Conservation (phyloP, 1,284 basidiomycete genomes). For the Cryptococcus sp. region DNA sequence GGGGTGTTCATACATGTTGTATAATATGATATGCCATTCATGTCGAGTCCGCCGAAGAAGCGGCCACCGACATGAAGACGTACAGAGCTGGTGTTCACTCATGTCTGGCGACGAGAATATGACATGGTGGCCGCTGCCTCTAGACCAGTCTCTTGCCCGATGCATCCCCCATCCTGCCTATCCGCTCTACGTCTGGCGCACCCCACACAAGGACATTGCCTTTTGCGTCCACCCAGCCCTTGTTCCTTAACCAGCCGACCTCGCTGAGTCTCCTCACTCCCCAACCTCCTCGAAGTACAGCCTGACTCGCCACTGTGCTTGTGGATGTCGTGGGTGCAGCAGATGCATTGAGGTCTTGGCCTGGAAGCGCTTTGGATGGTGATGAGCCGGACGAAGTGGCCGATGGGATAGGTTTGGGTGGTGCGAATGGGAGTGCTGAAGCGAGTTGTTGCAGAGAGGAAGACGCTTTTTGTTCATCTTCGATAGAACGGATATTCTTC, state of each 20-base stretch:
- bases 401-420: constrained; percentile 8
- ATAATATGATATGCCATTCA: constrained; percentile 12
- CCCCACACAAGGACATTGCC: constrained; percentile 27
- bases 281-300: constrained; percentile 6
- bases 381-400: constrained; percentile 14
- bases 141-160: constrained; percentile 18
- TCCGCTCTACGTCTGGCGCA: constrained; percentile 23
- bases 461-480: constrained; percentile 48
- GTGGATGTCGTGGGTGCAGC: constrained; percentile 9
- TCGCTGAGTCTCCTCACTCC: constrained; percentile 35
- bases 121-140: neutral
- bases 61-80: too few relatives aligned
- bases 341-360: constrained; percentile 3
- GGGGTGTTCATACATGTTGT: constrained; percentile 13
- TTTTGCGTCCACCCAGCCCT: constrained; percentile 23
- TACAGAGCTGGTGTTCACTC: too few relatives aligned
- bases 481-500: constrained; percentile 44
- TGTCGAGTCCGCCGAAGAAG: neutral
- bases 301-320: constrained; percentile 2
- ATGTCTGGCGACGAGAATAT: too few relatives aligned
- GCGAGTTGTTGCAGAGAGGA: constrained; percentile 22
- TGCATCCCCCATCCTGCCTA: constrained; percentile 16
- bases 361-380: constrained; percentile 15
- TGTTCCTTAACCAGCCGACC: constrained; percentile 37
- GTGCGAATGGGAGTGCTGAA: constrained; percentile 21